Evolutionary conservation across 2,329 filamentous ascomycete genomes (phyloP), one percentile per base, ranked within the genome.

Genomic region (Stagonosporopsis vannaccii): DNA sequence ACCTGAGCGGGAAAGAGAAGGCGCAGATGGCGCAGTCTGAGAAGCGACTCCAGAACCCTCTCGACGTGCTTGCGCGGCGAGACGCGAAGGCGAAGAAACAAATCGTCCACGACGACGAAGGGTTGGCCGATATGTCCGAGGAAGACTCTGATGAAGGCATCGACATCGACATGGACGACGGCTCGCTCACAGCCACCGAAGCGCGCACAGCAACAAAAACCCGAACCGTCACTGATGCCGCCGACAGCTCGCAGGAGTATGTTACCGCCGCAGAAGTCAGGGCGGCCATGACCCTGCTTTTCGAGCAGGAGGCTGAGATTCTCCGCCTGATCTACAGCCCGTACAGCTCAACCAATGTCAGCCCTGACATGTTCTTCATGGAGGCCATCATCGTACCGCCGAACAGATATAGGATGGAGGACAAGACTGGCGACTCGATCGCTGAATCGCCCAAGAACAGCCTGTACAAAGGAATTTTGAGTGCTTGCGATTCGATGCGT

Each of bases 331-430:
- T 99, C 4, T 99, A 97, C 78, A 90, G 88, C 71, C 89, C 91
- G 17, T 87, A 89, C 55, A 86, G 89, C 4, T 80, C 83, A 4
- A 59, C 33, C 77, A 79, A 79, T 17, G 80, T 92, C n/a, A 87
- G 81, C 2, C 86, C 91, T 1, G 90, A 97, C 64, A 97, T 98
- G 88, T 98, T 99, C 78, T 99, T 99, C 78, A 82, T 98, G 53
- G 88, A 90, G 53, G 89, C 87, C 32, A 81, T 99, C 48, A 81
- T 98, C 13, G 92, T 99, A 0, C 92, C 96, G 2, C 95, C 95
- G 2, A 99, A 97, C 74, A 90, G 88, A 67, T 99, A 90, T 75
- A 88, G 95, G 36, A 93, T 95, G 12, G 92, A 96, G 73, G 91
- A 92, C 9, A 85, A 87, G 57, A 93, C 91, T 26, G 91, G 92